A percentile compares a stretch with the other conserved stretches of the same genome.
These are phyloP conservation scores for Pachysandra terminalis DNA, from an alignment of 164 flowering plant genomes.

Conservation along the genomic window DNA sequence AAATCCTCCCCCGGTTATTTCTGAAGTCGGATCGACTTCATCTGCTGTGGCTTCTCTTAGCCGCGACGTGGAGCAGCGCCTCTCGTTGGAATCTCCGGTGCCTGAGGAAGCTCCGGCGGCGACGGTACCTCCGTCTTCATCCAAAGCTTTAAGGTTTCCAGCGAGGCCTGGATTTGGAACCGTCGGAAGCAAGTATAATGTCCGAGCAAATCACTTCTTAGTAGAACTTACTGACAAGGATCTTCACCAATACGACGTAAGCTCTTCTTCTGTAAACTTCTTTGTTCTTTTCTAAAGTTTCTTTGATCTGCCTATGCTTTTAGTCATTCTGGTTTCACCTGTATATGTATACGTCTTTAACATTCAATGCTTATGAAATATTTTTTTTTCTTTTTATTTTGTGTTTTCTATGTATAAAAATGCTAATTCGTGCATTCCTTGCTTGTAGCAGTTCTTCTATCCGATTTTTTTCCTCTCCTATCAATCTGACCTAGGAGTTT, in stretches of 20 bases:
- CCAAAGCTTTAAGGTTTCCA: conserved; percentile 32
- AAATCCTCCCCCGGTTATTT: not conserved
- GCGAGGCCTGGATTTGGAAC: conserved; percentile 55
- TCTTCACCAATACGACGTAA: conserved; percentile 71
- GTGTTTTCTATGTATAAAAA: no score
- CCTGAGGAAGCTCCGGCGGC: not conserved
- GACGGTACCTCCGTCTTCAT: conserved; percentile 32
- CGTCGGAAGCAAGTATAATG: conserved; percentile 29
- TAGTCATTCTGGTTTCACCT: no score
- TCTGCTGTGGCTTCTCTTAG: conserved; percentile 6
- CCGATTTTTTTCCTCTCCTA: no score
- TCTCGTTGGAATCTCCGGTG: conserved; percentile 8
- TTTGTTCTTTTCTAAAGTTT: no score
- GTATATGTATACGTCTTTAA: no score
- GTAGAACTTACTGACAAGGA: conserved; percentile 40
- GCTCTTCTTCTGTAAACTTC: not conserved
- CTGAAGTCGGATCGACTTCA: conserved; percentile 5
- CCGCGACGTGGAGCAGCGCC: conserved; percentile 10
- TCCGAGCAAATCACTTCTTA: conserved; percentile 68
- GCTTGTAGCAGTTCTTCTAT: no score
- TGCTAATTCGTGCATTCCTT: no score
- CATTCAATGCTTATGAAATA: no score
- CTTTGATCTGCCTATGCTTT: no score
- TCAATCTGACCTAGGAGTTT: no score
- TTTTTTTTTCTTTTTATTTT: no score